A percentile compares a stretch with the other conserved stretches of the same genome.
phyloP scores from a whole-genome alignment of 805 yeast species.

The Candida dajiaensis region DNA sequence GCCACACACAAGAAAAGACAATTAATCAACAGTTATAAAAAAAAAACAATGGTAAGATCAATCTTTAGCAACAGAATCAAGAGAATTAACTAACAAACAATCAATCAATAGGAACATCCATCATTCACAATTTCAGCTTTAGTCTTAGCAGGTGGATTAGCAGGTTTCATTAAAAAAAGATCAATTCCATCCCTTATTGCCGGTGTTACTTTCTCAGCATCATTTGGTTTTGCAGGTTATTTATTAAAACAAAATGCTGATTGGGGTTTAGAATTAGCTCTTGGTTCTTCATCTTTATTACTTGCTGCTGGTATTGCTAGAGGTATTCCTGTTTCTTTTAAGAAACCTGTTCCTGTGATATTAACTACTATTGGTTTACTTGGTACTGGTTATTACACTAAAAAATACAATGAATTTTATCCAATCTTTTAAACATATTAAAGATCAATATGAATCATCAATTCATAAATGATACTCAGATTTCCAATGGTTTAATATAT shows the following conservation, averaged over 20 bases:
- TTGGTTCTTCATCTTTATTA: constrained; percentile 63
- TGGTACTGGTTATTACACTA: constrained; percentile 62
- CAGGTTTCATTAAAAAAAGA: constrained; percentile 50
- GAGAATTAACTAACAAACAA: neutral
- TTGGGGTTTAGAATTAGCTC: constrained; percentile 75
- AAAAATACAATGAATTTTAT: constrained; percentile 73
- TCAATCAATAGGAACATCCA: constrained; percentile 58
- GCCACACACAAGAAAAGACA: too few relatives aligned
- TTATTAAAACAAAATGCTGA: constrained; percentile 66
- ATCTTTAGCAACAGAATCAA: too few relatives aligned
- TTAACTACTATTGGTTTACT: constrained; percentile 58
- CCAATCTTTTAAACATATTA: constrained; percentile 14
- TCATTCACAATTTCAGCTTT: constrained; percentile 66
- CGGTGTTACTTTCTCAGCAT: constrained; percentile 55
- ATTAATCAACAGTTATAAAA: neutral
- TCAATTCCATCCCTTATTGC: constrained; percentile 79
- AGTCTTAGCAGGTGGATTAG: constrained; percentile 62
- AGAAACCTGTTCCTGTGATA: constrained; percentile 70
- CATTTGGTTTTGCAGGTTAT: constrained; percentile 70
- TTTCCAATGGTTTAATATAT: too few relatives aligned
- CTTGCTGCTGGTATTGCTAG: constrained; percentile 70
- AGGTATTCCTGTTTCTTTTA: constrained; percentile 50
- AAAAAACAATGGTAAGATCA: neutral
- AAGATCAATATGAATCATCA: too few relatives aligned
- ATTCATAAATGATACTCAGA: too few relatives aligned